A percentile compares a stretch with the other conserved stretches of the same genome.
Evolutionary conservation across 176 grass and related monocot genomes (phyloP).

Genomic region (Bothriochloa decipiens): DNA sequence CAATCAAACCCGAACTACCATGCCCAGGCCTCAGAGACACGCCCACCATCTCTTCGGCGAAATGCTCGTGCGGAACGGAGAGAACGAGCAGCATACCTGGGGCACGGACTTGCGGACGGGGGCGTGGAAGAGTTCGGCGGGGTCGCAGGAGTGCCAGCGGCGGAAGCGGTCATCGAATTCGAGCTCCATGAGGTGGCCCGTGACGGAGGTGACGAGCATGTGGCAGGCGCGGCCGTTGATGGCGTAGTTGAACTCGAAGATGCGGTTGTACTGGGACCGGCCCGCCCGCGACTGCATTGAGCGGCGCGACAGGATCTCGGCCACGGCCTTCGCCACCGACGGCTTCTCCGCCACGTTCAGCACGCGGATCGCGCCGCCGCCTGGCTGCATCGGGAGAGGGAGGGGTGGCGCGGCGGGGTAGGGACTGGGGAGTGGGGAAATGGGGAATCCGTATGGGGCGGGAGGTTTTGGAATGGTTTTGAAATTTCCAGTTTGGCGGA

Average conservation of each 20-base stretch:
- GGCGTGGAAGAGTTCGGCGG: slow-evolving; percentile 74
- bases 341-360: slow-evolving; percentile 97
- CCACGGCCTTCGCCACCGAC: slow-evolving; percentile 86
- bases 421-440: not conserved
- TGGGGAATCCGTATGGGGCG: slow-evolving; percentile 4
- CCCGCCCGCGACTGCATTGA: slow-evolving; percentile 65
- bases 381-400: slow-evolving; percentile 37
- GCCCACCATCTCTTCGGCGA: slow-evolving; percentile 26
- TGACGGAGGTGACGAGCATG: slow-evolving; percentile 96
- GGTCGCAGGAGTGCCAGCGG: slow-evolving; percentile 91
- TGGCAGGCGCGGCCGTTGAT: slow-evolving; percentile 59
- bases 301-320: slow-evolving; percentile 80
- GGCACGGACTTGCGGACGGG: slow-evolving; percentile 84
- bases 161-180: slow-evolving; percentile 90
- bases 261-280: slow-evolving; percentile 80
- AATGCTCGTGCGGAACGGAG: slow-evolving; percentile 6
- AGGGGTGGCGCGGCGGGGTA: not conserved
- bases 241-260: slow-evolving; percentile 87
- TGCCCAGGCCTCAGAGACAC: not conserved
- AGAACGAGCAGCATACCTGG: slow-evolving; percentile 48
- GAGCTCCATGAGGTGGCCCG: slow-evolving; percentile 97
- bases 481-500: slow-evolving; percentile 33
- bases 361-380: slow-evolving; percentile 61
- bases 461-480: slow-evolving; percentile 43
- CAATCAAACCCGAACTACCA: not conserved